A percentile compares a stretch with the other conserved stretches of the same genome.
Conservation (phyloP, 805 yeast genomes). For the Candida chauliodis region DNA sequence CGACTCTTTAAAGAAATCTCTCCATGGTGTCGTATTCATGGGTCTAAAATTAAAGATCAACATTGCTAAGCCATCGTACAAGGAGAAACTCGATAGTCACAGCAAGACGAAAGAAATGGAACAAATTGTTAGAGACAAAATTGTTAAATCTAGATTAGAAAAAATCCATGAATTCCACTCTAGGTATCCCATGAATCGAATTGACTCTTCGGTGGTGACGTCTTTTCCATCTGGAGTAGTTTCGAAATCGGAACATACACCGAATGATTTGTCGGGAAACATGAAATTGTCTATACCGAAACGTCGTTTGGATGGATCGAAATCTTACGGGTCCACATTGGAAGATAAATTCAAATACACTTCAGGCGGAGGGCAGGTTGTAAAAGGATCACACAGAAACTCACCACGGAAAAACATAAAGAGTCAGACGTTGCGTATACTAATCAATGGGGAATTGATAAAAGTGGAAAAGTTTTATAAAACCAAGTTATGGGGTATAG, state of each 20-base stretch:
- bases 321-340: slow-evolving; percentile 34
- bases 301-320: slow-evolving; percentile 24
- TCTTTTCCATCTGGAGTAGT: slow-evolving; percentile 20
- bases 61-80: slow-evolving; percentile 57
- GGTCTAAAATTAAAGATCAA: slow-evolving; percentile 64
- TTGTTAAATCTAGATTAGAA: slow-evolving; percentile 29
- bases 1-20: slow-evolving; percentile 48
- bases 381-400: slow-evolving; percentile 60
- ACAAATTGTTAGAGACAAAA: slow-evolving; percentile 25
- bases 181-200: slow-evolving; percentile 17
- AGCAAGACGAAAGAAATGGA: slow-evolving; percentile 18
- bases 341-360: slow-evolving; percentile 25
- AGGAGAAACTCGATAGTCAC: slow-evolving; percentile 33
- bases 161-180: slow-evolving; percentile 44
- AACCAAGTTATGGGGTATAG: slow-evolving; percentile 88
- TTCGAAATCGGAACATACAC: slow-evolving; percentile 32
- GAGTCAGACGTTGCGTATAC: slow-evolving; percentile 62
- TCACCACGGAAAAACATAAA: slow-evolving; percentile 43
- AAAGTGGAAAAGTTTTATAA: slow-evolving; percentile 60
- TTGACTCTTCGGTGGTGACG: slow-evolving; percentile 16
- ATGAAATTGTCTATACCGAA: slow-evolving; percentile 33
- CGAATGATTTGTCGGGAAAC: slow-evolving; percentile 27
- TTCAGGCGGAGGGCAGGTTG: slow-evolving; percentile 38
- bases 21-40: slow-evolving; percentile 73
- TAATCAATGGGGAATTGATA: slow-evolving; percentile 48